Base-by-base conservation (phyloP, 2,329 filamentous ascomycete species). In the Alternaria ventricosa region DNA sequence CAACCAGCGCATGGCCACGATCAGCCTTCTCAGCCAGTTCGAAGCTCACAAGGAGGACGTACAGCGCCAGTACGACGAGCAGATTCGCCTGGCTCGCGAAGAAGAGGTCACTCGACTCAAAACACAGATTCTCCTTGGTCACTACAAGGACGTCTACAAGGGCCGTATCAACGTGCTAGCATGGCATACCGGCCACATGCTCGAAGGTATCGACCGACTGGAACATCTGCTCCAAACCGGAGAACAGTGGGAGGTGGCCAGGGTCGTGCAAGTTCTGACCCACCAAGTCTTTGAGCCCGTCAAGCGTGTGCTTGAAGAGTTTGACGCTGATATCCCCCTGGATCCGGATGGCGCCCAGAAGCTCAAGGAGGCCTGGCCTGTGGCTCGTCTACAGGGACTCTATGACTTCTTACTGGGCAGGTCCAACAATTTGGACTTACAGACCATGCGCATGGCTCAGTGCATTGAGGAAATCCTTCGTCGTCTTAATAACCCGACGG, bases 301-400 rank as follows among this genome's bases (percentile, higher is more conserved):
- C 9, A 28, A 57, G 6, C 28, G 18, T 9, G 12, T 66, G 22
- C 51, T 66, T 11, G 13, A 45, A 8, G 50, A 56, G 12, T 61
- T 56, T 15, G 18, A 53, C 11, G 20, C 47, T 5, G 55, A 66
- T 10, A 61, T 66, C 5, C 49, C 64, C 3, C 41, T 66, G 12
- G 61, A 64, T 36, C 36, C 60, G 10, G 43, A 53, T 10, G 64
- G 54, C 13, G 57, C 64, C 22, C 33, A 28, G 5, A 46, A 41
- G 47, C 27, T 66, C 20, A 64, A 56, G 20, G 11, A 23, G 2
- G 25, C 22, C 3, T 66, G 61, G 64, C 61, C 61, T 8, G 9
- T 64, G 2, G 28, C 49, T 7, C 49, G 45, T 8, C 30, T 66
- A 11, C 49, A 56, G 2, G 46, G 18, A 6, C 33, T 66, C 10